Base-by-base conservation (phyloP, 2,329 filamentous ascomycete species). In the Dissoconium aciculare region DNA sequence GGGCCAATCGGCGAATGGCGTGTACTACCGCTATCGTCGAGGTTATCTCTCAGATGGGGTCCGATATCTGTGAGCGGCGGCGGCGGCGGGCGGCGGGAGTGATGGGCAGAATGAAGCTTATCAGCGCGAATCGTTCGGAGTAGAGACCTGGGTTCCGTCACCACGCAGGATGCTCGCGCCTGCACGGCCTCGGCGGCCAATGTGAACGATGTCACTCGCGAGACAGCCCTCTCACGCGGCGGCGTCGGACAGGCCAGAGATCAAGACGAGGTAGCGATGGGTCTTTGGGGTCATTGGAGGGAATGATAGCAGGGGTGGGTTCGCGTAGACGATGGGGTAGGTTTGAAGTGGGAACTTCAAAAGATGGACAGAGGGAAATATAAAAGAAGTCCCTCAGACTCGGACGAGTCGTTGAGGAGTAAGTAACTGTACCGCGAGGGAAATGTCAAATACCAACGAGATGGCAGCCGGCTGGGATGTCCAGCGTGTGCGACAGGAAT, bases 211-310 rank as follows among this genome's bases (percentile, higher is more conserved):
- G 29, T 27, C 28, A 37, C 31, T 37, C 29, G 29, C 35, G 31
- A 31, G 31, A 34, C 37, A 33, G 19, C 24, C 29, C 29, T 30
- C 41, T 43, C 19, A 47, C 32, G 39, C 39, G 35, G 42, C 41
- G 33, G 38, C 45, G 34, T 43, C 19, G 19, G 19, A 47, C 15
- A 54, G 44, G 27, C 47, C 44, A 30, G 45, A 38, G 29, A 54
- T 42, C 33, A 55, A 45, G 32, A 54, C 42, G 37, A 54, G 50
- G 37, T 51, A 37, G 33, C 50, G 36, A 33, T 47, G 46, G 15
- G 50, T 50, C 37, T 40, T 49, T 25, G 50, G 40, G 43, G 51
- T 54, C 52, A 55, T 55, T 52, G 41, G 25, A 16, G 19, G 15
- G 27, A 31, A 28, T 12, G n/a, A 23, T 30, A 34, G 29, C 12